Conservation (phyloP, 1,139 yeast genomes). For the Waltiozyma sp. region DNA sequence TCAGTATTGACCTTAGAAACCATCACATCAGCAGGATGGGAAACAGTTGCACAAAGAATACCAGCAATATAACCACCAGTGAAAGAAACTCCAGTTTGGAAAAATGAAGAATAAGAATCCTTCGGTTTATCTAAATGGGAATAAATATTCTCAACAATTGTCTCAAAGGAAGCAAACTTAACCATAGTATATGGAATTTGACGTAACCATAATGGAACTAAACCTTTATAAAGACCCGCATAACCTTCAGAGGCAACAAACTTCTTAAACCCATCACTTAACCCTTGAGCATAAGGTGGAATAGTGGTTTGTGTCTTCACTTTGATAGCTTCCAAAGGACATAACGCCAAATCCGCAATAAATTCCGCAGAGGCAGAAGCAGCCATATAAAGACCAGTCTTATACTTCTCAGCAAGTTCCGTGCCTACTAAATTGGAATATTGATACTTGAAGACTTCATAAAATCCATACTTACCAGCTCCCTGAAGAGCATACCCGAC, state of each 20-base stretch:
- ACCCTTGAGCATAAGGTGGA: conserved; percentile 64
- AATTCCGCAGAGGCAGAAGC: conserved; percentile 93
- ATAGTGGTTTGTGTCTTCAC: conserved; percentile 87
- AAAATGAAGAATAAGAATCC: conserved; percentile 41
- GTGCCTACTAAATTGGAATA: conserved; percentile 63
- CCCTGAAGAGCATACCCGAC: conserved; percentile 91
- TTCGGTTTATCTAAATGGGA: conserved; percentile 39
- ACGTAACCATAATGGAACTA: conserved; percentile 86
- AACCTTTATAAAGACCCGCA: conserved; percentile 72
- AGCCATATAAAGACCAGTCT: conserved; percentile 63
- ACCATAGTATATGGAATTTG: conserved; percentile 97
- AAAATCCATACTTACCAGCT: conserved; percentile 92
- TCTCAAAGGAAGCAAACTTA: conserved; percentile 88
- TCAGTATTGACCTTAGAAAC: conserved; percentile 84
- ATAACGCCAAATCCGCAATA: conserved; percentile 75
- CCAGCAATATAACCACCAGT: conserved; percentile 95
- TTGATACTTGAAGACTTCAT: conserved; percentile 75
- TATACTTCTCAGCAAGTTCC: conserved; percentile 49
- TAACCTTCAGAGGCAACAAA: conserved; percentile 57
- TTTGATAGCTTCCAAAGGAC: conserved; percentile 91
- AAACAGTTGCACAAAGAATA: conserved; percentile 85
- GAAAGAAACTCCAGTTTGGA: conserved; percentile 90
- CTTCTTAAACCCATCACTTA: conserved; percentile 57
- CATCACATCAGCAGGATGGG: conserved; percentile 97
- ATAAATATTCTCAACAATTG: conserved; percentile 69